A percentile compares a stretch with the other conserved stretches of the same genome.
These are phyloP conservation scores for Aureobasidium sp. DNA, from an alignment of 2,329 filamentous ascomycete species.

Conservation along the genomic window DNA sequence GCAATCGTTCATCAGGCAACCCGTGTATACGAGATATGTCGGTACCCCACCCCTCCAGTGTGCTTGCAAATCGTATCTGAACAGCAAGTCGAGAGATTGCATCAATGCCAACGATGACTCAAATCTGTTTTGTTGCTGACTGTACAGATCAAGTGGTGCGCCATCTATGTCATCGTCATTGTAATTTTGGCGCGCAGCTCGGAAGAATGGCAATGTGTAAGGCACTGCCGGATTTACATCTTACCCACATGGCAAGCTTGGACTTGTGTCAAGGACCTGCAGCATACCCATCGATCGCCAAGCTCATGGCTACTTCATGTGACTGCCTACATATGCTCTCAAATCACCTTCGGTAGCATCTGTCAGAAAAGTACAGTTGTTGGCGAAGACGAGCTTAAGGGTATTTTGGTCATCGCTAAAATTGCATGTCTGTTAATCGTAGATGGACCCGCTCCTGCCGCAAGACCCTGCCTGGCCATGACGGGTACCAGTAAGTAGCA, in stretches of 20 bases:
- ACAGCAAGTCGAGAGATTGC: background rate
- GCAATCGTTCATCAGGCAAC: slow-evolving; percentile 1
- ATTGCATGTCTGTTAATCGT: background rate
- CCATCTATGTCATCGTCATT: slow-evolving; percentile 1
- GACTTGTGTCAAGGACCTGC: background rate
- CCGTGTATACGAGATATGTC: background rate
- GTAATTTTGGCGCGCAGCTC: background rate
- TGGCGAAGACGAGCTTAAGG: background rate
- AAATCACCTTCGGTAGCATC: too few species aligned
- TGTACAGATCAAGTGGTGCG: background rate
- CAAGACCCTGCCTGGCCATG: background rate
- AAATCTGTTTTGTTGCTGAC: background rate
- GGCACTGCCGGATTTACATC: background rate
- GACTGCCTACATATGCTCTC: background rate
- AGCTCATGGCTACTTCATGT: background rate
- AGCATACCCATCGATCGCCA: background rate
- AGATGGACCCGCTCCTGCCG: background rate
- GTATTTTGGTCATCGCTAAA: background rate
- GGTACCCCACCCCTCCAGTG: background rate
- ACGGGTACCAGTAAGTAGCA: background rate
- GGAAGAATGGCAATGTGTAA: background rate
- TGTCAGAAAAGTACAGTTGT: background rate
- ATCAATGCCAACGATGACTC: background rate
- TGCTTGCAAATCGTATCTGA: background rate
- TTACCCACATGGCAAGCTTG: background rate